Evolutionary conservation across 169 alveolate species (phyloP).

Genomic region (Babesia caballi): DNA sequence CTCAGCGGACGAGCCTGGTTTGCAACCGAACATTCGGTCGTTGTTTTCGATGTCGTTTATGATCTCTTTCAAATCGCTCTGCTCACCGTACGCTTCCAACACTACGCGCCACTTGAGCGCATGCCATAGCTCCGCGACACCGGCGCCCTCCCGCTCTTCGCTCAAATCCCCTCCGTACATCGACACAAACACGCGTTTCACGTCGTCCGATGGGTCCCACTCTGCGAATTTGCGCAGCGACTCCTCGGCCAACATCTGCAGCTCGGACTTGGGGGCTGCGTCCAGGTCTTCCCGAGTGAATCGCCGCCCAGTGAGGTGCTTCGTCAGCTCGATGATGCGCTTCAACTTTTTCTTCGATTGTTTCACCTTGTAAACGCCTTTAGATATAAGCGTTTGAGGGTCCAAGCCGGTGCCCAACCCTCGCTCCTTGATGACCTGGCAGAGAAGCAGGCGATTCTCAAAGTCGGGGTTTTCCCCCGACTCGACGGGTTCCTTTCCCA

Average conservation of each 20-base stretch:
- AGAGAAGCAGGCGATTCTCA: conserved; percentile 24
- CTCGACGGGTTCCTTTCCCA: conserved; percentile 12
- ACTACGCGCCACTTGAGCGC: conserved; percentile 61
- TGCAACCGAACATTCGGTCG: conserved; percentile 5
- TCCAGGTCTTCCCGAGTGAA: conserved; percentile 53
- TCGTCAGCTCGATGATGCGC: conserved; percentile 46
- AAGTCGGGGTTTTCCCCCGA: conserved; percentile 8
- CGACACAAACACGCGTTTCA: conserved; percentile 30
- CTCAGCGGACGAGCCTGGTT: background rate
- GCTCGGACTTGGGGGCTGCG: conserved; percentile 45
- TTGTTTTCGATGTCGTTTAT: conserved; percentile 33
- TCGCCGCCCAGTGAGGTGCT: conserved; percentile 46
- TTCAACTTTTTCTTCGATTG: conserved; percentile 49
- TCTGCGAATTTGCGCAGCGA: conserved; percentile 40
- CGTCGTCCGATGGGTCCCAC: conserved; percentile 48
- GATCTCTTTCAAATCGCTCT: conserved; percentile 45
- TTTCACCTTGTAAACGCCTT: conserved; percentile 58
- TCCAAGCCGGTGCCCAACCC: conserved; percentile 53
- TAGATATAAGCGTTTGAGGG: conserved; percentile 49
- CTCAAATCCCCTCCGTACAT: conserved; percentile 32
- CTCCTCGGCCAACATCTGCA: conserved; percentile 59
- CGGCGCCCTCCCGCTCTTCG: background rate
- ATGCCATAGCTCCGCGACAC: conserved; percentile 37
- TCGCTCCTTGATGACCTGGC: conserved; percentile 35
- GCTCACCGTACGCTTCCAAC: conserved; percentile 51